phyloP scores from a whole-genome alignment of 2,329 filamentous ascomycete genomes.

The Aureobasidium sp. region DNA sequence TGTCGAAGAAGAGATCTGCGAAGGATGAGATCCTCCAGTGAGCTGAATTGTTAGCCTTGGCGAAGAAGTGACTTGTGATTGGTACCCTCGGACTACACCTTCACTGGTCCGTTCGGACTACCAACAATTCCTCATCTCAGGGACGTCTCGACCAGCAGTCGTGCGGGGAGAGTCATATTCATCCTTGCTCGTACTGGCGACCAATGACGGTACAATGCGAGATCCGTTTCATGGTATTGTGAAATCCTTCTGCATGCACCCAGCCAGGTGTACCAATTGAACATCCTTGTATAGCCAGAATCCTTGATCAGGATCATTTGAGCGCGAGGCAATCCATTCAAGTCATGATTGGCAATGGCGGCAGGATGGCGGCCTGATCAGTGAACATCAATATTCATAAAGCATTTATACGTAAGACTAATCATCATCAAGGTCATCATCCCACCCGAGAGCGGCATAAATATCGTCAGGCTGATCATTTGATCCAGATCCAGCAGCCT shows the following conservation, averaged over 20 bases:
- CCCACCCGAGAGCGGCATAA: constrained; percentile 41
- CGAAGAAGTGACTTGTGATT: not conserved
- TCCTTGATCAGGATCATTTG: not conserved
- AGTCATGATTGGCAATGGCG: too few relatives aligned
- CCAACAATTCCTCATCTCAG: too few relatives aligned
- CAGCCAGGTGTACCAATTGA: not conserved
- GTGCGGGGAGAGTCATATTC: not conserved
- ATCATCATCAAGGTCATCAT: constrained; percentile 27
- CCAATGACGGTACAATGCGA: not conserved
- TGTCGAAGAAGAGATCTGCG: not conserved
- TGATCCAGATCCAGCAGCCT: not conserved
- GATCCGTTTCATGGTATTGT: not conserved
- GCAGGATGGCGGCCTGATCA: not conserved
- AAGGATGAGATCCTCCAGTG: not conserved
- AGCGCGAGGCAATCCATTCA: too few relatives aligned
- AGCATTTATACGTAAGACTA: not conserved
- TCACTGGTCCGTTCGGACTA: not conserved
- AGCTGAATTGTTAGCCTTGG: not conserved
- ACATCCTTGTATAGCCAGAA: not conserved
- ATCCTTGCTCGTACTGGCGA: not conserved
- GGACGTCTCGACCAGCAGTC: not conserved
- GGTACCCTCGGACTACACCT: not conserved
- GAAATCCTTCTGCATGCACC: not conserved
- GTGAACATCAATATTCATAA: not conserved
- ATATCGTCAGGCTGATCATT: constrained; percentile 22